Evolutionary conservation across 2,329 filamentous ascomycete genomes (phyloP).

Genomic region (Aspergillus unguis): DNA sequence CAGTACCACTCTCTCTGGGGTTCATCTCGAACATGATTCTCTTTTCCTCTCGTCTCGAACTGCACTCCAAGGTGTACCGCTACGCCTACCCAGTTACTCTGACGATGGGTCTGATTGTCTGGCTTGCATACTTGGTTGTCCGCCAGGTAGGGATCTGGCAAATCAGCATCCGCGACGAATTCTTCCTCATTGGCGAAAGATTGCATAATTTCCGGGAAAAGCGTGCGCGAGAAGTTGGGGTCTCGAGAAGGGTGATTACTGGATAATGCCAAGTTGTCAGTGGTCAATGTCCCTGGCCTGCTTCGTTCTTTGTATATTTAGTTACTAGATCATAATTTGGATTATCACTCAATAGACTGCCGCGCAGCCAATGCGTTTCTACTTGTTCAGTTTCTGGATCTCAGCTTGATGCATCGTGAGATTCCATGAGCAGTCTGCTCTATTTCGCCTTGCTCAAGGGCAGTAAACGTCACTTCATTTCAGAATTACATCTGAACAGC

Average conservation of each 20-base stretch:
- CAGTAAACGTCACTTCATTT: too few relatives aligned
- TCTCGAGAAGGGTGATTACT: slow-evolving; percentile 38
- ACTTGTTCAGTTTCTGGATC: too few relatives aligned
- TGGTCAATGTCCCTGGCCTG: neutral
- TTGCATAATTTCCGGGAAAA: slow-evolving; percentile 87
- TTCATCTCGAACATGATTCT: slow-evolving; percentile 47
- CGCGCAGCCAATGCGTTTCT: too few relatives aligned
- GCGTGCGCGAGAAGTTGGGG: slow-evolving; percentile 38
- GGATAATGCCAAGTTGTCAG: slow-evolving; percentile 13
- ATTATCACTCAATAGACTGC: neutral
- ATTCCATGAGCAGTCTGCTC: too few relatives aligned
- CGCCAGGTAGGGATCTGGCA: slow-evolving; percentile 72
- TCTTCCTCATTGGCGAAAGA: slow-evolving; percentile 90
- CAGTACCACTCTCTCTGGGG: slow-evolving; percentile 62
- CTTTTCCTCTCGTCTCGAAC: slow-evolving; percentile 30
- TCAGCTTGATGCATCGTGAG: too few relatives aligned
- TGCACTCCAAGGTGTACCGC: slow-evolving; percentile 52
- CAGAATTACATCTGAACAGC: too few relatives aligned
- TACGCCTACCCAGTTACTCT: slow-evolving; percentile 70
- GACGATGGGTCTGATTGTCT: slow-evolving; percentile 52
- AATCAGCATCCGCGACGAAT: slow-evolving; percentile 81
- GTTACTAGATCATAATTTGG: neutral
- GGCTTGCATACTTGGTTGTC: slow-evolving; percentile 36
- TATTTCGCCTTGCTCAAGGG: too few relatives aligned
- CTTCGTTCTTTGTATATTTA: slow-evolving; percentile 2